Base-by-base conservation (phyloP, 192 early-diverging fungal species). In the Backusella westeae region DNA sequence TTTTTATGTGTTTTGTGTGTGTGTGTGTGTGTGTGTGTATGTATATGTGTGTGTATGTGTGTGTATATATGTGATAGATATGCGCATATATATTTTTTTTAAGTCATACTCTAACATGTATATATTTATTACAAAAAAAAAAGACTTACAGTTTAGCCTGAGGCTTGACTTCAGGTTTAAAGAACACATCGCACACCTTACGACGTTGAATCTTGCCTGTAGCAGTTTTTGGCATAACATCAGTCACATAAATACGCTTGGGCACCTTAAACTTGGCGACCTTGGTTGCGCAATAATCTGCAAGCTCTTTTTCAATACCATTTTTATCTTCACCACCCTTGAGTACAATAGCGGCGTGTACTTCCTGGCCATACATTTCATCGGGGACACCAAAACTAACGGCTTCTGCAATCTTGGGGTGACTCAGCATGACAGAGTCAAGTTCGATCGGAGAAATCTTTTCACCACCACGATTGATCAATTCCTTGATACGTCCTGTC, bases 401-500 rank as follows among this genome's bases (percentile, higher is more conserved):
- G 2, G 92, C 94, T 75, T 96, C 93, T 23, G 85, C 85, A 9
- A 95, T 87, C 56, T 84, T 87, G 15, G 89, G 91, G 52, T 92
- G 91, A 69, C 85, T 84, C 34, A 94, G 85, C 67, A 96, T 82
- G 44, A 89, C 86, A 15, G 85, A 85, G 76, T 96, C 94, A 2
- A 96, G 84, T 80, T 96, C 95, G 19, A 95, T 77, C 3, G 95
- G 95, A n/a, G 92, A 94, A 73, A 96, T 95, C 82, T 93, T 96
- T 80, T 95, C 95, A 32, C 95, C 95, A 41, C 94, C 94, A 63
- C 95, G 92, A 80, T 94, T 96, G 73, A 96, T 96, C 72, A 94
- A 85, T 81, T 95, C 95, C 87, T 96, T 95, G 81, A 94, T 94
- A 52, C 95, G 91, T 2, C 95, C 95, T 3, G 93, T 94, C 71